Conservation (phyloP, 768 basidiomycete species). For the Coprinellus micaceus region DNA sequence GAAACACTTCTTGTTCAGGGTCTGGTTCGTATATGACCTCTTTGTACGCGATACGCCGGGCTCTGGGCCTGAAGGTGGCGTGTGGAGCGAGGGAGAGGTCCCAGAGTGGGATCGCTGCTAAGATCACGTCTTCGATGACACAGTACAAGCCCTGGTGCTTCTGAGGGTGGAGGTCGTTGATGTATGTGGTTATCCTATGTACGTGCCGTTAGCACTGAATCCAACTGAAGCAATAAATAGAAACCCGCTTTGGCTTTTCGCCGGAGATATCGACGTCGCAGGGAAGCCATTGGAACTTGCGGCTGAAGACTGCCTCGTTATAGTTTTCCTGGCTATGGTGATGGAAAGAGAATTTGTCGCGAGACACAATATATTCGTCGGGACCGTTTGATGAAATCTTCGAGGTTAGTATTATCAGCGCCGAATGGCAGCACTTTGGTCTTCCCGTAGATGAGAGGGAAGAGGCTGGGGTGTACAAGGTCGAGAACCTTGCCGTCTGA, state of each 20-base stretch:
- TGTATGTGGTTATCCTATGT: slow-evolving; percentile 30
- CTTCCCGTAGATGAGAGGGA: slow-evolving; percentile 29
- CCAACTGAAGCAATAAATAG: slow-evolving; percentile 6
- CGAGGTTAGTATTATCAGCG: slow-evolving; percentile 5
- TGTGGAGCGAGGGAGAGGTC: slow-evolving; percentile 22
- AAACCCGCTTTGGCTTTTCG: slow-evolving; percentile 13
- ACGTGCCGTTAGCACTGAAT: background rate
- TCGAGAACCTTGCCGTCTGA: slow-evolving; percentile 40
- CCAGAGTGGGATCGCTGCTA: slow-evolving; percentile 29
- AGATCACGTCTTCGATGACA: slow-evolving; percentile 25
- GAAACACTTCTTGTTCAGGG: background rate
- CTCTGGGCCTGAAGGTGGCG: background rate
- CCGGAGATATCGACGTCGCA: slow-evolving; percentile 16
- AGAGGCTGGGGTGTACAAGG: slow-evolving; percentile 42
- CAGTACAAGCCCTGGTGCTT: slow-evolving; percentile 20
- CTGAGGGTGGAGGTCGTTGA: slow-evolving; percentile 38
- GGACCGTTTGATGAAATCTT: slow-evolving; percentile 14
- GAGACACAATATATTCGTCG: no score
- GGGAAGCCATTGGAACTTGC: slow-evolving; percentile 16
- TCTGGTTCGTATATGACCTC: background rate
- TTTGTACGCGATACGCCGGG: background rate
- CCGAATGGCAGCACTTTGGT: background rate
- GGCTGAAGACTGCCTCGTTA: background rate
- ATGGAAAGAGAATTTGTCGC: no score
- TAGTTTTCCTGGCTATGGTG: background rate